Evolutionary conservation across 2,329 filamentous ascomycete species (phyloP), one percentile per base, ranked within the genome.

Genomic region (Fonsecaea pugnacius): DNA sequence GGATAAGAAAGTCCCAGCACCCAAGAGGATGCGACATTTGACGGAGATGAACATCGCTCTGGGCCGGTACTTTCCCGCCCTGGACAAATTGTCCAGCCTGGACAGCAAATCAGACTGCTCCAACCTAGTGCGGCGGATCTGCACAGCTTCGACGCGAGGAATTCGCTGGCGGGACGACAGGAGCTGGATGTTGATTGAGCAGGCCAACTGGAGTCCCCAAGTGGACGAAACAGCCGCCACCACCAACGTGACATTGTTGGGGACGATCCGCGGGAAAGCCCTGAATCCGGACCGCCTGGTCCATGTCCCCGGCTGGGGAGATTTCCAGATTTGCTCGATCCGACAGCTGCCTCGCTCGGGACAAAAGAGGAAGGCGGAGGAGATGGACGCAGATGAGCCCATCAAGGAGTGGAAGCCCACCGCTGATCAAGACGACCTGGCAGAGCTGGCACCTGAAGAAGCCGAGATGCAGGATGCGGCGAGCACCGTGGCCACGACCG

Each of bases 161-260:
- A 86, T 99, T n/a, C 83, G 89, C 68, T 99, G 95, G 95, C 87
- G 95, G 71, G 95, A 99, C 58, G 92, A 96, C 69, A 86, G 95
- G 70, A 96, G 92, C 72, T 99, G 95, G 91, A 91, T 99, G 89
- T 80, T 96, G 63, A 87, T 94, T 4, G 95, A 99, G 69, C 85
- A 93, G 32, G 82, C 96, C 59, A 79, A 85, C 70, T 96, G 92
- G 84, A 84, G 86, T 10, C 82, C 85, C 32, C 82, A 79, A 4
- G 83, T 83, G 10, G 81, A 83, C 52, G 71, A 75, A 24, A 73
- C 75, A 36, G 32, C 32, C 16, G 69, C 73, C 8, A 74, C 75
- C 32, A 79, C 80, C n/a, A 80, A 87, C 48, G 90, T 91, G 8
- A 80, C 93, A 7, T 75, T 99, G 48, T 96, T 91, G 0, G 95